These are phyloP conservation scores for Terfezia boudieri DNA, from an alignment of 495 filamentous ascomycete species.

Conservation along the genomic window DNA sequence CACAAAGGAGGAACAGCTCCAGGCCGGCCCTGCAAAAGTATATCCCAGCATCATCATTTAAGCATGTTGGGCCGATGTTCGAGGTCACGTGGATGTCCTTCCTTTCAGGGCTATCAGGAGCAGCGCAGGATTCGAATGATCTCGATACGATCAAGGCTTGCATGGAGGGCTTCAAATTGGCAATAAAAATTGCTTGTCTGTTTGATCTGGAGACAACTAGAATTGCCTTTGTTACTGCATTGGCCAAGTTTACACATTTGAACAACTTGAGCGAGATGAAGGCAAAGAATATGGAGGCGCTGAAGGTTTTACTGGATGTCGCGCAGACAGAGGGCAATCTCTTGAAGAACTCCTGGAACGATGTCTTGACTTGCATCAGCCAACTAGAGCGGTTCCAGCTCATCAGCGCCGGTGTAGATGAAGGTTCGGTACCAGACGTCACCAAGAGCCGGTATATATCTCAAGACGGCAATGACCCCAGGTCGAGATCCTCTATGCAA, in stretches of 20 bases:
- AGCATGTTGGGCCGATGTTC: slow-evolving; percentile 95
- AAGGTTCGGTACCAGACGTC: slow-evolving; percentile 77
- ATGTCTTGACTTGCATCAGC: slow-evolving; percentile 84
- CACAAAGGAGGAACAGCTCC: slow-evolving; percentile 54
- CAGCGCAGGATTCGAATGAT: slow-evolving; percentile 79
- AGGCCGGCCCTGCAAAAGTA: slow-evolving; percentile 50
- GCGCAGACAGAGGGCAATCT: slow-evolving; percentile 80
- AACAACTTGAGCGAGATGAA: slow-evolving; percentile 92
- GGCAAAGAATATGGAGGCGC: slow-evolving; percentile 82
- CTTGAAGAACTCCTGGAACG: slow-evolving; percentile 76
- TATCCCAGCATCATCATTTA: slow-evolving; percentile 77
- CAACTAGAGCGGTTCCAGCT: slow-evolving; percentile 90
- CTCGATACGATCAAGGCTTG: slow-evolving; percentile 75
- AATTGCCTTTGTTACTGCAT: slow-evolving; percentile 78
- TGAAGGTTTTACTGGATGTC: slow-evolving; percentile 76
- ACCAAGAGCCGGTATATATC: slow-evolving; percentile 56
- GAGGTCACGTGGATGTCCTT: slow-evolving; percentile 99
- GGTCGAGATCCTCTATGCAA: slow-evolving; percentile 30
- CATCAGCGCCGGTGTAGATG: slow-evolving; percentile 83
- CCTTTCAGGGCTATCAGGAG: slow-evolving; percentile 73
- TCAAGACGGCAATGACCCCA: slow-evolving; percentile 23
- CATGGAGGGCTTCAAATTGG: slow-evolving; percentile 84
- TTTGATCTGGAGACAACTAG: slow-evolving; percentile 82
- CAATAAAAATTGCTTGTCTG: slow-evolving; percentile 74
- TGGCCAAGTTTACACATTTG: slow-evolving; percentile 84